Evolutionary conservation across 768 basidiomycete genomes (phyloP).

Genomic region (Kwoniella shandongensis): DNA sequence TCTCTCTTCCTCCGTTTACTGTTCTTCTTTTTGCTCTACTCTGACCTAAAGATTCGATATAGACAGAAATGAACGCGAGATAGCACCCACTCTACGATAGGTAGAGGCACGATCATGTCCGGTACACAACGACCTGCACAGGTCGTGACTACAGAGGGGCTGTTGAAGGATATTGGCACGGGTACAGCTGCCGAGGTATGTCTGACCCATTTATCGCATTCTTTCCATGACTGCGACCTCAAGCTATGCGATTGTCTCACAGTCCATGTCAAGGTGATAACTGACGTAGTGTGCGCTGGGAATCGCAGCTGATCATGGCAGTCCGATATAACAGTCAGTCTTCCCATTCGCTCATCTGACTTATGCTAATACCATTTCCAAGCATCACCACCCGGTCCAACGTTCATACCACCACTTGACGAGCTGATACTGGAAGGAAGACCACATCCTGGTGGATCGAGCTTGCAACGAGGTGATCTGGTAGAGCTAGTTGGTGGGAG

Average conservation of each 20-base stretch:
- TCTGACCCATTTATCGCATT: background rate
- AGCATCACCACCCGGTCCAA: conserved; percentile 43
- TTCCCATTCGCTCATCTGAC: background rate
- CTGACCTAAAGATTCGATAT: too few species aligned
- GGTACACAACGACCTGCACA: too few species aligned
- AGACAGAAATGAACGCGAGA: too few species aligned
- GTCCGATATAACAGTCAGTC: conserved; percentile 36
- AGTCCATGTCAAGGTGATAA: too few species aligned
- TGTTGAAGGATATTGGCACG: conserved; percentile 31
- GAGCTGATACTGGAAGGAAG: conserved; percentile 23
- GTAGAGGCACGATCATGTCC: too few species aligned
- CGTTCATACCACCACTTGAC: conserved; percentile 37
- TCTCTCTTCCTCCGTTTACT: too few species aligned
- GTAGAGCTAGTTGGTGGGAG: conserved; percentile 37
- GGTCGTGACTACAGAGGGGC: conserved; percentile 11
- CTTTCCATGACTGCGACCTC: background rate
- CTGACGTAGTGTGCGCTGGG: too few species aligned
- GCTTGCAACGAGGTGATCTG: conserved; percentile 41
- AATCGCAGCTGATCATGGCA: conserved; percentile 30
- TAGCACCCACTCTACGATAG: too few species aligned
- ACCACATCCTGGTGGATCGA: conserved; percentile 34
- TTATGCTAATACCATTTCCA: background rate
- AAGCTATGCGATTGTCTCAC: too few species aligned
- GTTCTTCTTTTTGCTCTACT: too few species aligned
- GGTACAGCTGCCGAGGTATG: conserved; percentile 35